Evolutionary conservation across 2,329 filamentous ascomycete species (phyloP), one percentile per base, ranked within the genome.

Genomic region (Ilyonectria mors-panacis): DNA sequence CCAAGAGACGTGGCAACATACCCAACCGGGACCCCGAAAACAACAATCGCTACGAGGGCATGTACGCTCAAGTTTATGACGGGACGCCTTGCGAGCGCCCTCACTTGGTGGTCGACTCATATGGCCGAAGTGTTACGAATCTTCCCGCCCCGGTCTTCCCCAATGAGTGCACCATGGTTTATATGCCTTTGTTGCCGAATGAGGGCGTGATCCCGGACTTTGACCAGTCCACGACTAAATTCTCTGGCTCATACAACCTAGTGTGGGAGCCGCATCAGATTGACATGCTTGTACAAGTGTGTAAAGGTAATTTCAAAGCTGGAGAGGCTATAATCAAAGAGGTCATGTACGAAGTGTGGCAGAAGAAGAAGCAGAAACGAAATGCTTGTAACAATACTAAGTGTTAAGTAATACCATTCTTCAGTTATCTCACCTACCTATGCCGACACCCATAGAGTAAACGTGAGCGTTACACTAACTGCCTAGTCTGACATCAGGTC

Each of bases 241-340:
- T 66, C n/a, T 66, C 63, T 2, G 63, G 63, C 13, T 66, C 63
- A 7, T 66, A 66, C 44, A 66, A 66, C 26, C 26, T 62, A 8
- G 63, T 66, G 2, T 66, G 63, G 63, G 59, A 53, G 19, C 50
- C 58, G 19, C 44, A 58, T 6, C 63, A 66, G 28, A 42, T 66
- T 2, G 51, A 62, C 2, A 66, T 26, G 23, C 63, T 66, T 13
- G 63, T 66, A 3, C 28, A 39, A 13, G 58, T 66, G n/a, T 66
- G 58, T 28, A 47, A 58, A 19, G 63, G 50, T 3, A 66, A 66
- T n/a, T 66, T 66, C 6, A 19, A 19, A 10, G 33, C 51, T 10
- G 63, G 51, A 6, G 42, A 66, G 42, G 53, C 37, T 3, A 57
- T 44, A 2, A 17, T 66, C 5, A 61, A 53, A 35, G 15, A 45